Percentiles rank a stretch among this genome's conserved stretches.
Conservation (phyloP, 1,139 yeast genomes). For the Yueomyces sp. region DNA sequence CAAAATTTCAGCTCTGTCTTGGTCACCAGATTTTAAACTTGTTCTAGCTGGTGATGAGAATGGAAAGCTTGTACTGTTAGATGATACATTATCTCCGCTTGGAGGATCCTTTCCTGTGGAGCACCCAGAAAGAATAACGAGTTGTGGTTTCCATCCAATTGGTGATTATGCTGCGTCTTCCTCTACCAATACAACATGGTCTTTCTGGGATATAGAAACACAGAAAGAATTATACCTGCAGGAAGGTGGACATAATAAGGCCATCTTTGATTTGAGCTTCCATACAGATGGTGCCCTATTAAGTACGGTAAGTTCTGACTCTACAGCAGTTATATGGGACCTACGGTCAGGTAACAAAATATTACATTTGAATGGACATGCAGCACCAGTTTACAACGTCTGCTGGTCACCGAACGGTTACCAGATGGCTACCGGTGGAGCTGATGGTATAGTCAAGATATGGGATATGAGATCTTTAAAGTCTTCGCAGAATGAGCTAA, state of each 20-base stretch:
- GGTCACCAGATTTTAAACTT: constrained; percentile 33
- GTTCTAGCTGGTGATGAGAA: constrained; percentile 56
- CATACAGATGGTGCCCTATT: constrained; percentile 73
- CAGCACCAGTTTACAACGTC: constrained; percentile 54
- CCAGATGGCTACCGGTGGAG: constrained; percentile 72
- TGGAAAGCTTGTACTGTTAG: constrained; percentile 41
- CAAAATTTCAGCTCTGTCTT: constrained; percentile 58
- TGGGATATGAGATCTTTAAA: constrained; percentile 61
- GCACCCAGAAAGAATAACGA: constrained; percentile 40
- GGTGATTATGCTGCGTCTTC: constrained; percentile 50
- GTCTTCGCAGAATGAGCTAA: constrained; percentile 22
- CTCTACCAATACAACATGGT: constrained; percentile 83
- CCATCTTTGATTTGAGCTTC: constrained; percentile 48
- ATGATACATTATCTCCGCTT: constrained; percentile 5
- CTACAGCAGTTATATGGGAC: constrained; percentile 72
- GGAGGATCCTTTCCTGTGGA: not conserved
- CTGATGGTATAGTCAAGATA: constrained; percentile 65
- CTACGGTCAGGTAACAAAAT: constrained; percentile 63
- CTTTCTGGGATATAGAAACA: constrained; percentile 62
- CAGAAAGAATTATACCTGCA: constrained; percentile 41
- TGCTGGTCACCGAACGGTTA: constrained; percentile 73
- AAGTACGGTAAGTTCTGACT: constrained; percentile 74
- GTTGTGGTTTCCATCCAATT: constrained; percentile 56
- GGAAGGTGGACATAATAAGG: constrained; percentile 72
- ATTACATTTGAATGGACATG: constrained; percentile 51